Base-by-base conservation (phyloP, 345 rosid species). In the Moricandia arvensis region DNA sequence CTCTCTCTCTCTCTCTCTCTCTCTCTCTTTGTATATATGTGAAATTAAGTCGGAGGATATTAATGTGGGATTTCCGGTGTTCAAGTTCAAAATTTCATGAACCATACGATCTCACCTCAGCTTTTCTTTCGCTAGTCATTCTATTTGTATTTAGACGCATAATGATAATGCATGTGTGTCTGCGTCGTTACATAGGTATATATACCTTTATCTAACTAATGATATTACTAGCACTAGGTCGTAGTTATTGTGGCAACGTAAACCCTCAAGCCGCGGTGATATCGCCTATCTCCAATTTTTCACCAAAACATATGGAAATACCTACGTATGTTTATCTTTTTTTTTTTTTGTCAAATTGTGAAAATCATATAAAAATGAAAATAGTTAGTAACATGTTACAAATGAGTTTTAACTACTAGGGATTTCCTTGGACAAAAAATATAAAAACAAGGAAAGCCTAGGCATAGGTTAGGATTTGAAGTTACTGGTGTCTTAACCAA, bases 171-270 rank as follows among this genome's bases (percentile, higher is more conserved):
- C 71, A 76, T 76, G 80, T 75, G 70, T 70, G 75, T 69, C 29
- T 62, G 59, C 38, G 38, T 64, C 31, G 16, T 62, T 53, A 33
- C 59, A 71, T 76, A 76, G 66, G 71, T n/a, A n/a, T 43, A 54
- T 33, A 49, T 55, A 38, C 53, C 53, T 55, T 31, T 69, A 13
- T n/a, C 11, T 29, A 54, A 53, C 33, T 6, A 76, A 69, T 63
- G 71, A 54, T 69, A 65, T 37, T 69, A 62, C 18, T 27, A n/a
- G n/a, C n/a, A 63, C 49, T 54, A 38, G 51, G 75, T 63, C 80
- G 75, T 69, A 54, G 55, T 76, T 62, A 76, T 69, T 71, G 70
- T 76, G 70, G 29, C 75, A 63, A 76, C 75, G 59, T 69, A 71
- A 79, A 67, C 72, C 61, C 69, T 29, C 69, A 47, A 60, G n/a